Evolutionary conservation across 768 basidiomycete genomes (phyloP), one percentile per base, ranked within the genome.

Genomic region (Auriscalpium orientale): DNA sequence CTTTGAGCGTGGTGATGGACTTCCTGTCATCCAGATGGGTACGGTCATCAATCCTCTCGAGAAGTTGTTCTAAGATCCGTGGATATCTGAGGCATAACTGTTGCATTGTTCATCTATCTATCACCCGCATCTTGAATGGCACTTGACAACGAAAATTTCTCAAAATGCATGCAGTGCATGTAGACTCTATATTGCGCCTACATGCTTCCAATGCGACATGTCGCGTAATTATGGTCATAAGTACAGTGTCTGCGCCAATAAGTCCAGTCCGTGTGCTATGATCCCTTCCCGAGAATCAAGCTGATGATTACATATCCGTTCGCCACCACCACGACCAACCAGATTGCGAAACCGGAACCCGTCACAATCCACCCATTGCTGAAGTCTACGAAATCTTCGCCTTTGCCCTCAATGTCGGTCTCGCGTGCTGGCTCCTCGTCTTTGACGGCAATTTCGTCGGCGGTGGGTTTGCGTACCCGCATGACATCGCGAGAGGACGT

Each of bases 231-330:
- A n/a, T 28, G 28, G 28, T 28, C 1, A 5, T 5, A 28, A 28
- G 28, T 28, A 28, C 28, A 28, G 28, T 28, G 28, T 28, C 4
- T 28, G 28, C 4, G 28, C 28, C 28, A 28, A 28, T 28, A 2
- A 28, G 28, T 28, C 28, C 28, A 5, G 28, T 28, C 28, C 28
- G 28, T 28, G 28, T 28, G 7, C 28, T 28, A 28, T 28, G 28
- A 28, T 28, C 28, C 28, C 28, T 28, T 28, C 28, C 79, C 78
- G 63, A 77, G 60, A 5, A 68, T 79, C 45, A 92, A 70, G 40
- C 77, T 77, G 11, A 83, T 76, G 56, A 95, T 75, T 5, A 86
- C 90, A 66, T 93, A 94, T 34, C 79, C 64, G 62, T 95, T 92
- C 28, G 91, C 91, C 8, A 79, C 70, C 8, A 85, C 67, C 21